A percentile compares a stretch with the other conserved stretches of the same genome.
phyloP scores from a whole-genome alignment of 768 basidiomycete species.

The Lactarius tabidus region DNA sequence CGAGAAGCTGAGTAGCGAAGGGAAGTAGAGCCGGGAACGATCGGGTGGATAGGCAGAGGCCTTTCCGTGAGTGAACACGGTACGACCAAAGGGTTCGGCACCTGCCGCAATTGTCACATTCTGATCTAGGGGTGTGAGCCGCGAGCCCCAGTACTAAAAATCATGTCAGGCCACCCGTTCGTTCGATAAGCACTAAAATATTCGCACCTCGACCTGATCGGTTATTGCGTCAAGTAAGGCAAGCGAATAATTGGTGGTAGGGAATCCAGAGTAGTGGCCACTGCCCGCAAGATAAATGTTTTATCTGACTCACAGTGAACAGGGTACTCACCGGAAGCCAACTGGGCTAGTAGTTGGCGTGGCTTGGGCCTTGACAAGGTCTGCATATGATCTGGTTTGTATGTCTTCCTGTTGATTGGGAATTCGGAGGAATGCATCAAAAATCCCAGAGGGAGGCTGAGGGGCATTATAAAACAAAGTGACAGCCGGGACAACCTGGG shows the following conservation, averaged over 20 bases:
- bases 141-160: neutral
- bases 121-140: neutral
- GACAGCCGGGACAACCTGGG: neutral
- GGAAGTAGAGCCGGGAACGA: neutral
- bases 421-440: conserved; percentile 43
- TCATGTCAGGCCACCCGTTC: neutral
- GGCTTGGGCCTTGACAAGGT: neutral
- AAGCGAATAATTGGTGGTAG: neutral
- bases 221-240: neutral
- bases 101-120: neutral
- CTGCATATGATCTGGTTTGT: neutral
- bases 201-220: neutral
- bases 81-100: neutral
- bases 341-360: neutral
- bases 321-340: neutral
- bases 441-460: conserved; percentile 41
- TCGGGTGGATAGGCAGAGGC: neutral
- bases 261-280: neutral
- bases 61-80: neutral
- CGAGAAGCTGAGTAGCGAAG: neutral
- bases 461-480: conserved; percentile 53
- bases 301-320: neutral
- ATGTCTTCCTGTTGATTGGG: conserved; percentile 28
- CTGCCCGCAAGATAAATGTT: neutral
- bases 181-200: neutral